Conservation (phyloP, 2,329 filamentous ascomycete species). For the Aspergillus sp. region DNA sequence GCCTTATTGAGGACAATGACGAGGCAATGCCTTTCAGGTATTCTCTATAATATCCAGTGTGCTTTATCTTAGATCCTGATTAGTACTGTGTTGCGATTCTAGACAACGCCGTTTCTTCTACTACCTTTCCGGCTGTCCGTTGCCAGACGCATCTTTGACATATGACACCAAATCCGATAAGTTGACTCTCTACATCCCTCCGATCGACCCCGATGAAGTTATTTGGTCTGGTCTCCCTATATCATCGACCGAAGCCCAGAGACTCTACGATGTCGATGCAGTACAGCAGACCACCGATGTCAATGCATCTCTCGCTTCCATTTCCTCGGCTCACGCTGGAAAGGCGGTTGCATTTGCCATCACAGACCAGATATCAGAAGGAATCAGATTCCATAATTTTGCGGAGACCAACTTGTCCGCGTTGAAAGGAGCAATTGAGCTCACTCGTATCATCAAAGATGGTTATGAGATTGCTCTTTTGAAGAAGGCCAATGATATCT, state of each 20-base stretch:
- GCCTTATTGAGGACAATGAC: constrained; percentile 83
- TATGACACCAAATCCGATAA: constrained; percentile 69
- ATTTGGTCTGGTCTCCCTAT: constrained; percentile 90
- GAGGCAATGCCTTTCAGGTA: constrained; percentile 72
- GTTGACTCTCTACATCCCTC: constrained; percentile 83
- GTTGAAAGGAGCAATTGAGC: constrained; percentile 66
- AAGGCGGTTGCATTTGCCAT: constrained; percentile 64
- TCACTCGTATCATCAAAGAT: constrained; percentile 72
- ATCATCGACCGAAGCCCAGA: constrained; percentile 63
- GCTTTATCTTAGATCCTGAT: not conserved
- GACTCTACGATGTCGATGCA: constrained; percentile 72
- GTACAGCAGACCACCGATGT: constrained; percentile 66
- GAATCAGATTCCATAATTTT: constrained; percentile 64
- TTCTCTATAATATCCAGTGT: not conserved
- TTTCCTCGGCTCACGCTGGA: constrained; percentile 27
- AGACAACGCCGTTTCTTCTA: constrained; percentile 90
- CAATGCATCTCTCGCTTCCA: constrained; percentile 59
- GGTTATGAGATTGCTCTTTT: constrained; percentile 79
- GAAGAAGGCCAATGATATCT: constrained; percentile 70
- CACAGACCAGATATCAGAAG: constrained; percentile 63
- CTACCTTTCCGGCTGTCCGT: constrained; percentile 79
- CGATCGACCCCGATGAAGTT: constrained; percentile 74
- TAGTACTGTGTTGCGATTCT: constrained; percentile 5
- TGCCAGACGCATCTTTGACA: constrained; percentile 70
- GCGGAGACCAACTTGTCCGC: constrained; percentile 52